Evolutionary conservation across 2,329 filamentous ascomycete species (phyloP).

Genomic region (Trichoderma sp.): DNA sequence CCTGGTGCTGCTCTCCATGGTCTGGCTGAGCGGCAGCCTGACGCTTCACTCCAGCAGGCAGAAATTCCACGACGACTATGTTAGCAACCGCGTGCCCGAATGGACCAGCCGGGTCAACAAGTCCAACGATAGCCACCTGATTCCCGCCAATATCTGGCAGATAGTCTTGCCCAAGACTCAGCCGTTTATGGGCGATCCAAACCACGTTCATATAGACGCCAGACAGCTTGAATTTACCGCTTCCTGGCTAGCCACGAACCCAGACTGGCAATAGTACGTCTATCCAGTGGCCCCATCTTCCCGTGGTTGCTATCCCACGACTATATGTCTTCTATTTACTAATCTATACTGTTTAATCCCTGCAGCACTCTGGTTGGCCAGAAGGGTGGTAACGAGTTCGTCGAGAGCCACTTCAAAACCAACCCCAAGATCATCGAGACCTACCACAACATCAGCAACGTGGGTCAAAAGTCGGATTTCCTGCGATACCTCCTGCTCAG

Average conservation of each 20-base stretch:
- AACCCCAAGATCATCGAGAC: conserved; percentile 23
- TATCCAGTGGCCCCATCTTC: not conserved
- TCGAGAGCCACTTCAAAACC: conserved; percentile 21
- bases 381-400: conserved; percentile 29
- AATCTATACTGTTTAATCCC: not conserved
- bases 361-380: conserved; percentile 29
- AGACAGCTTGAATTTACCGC: conserved; percentile 5
- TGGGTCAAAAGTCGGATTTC: conserved; percentile 33
- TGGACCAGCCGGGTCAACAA: not conserved
- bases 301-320: not conserved
- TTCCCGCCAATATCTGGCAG: conserved; percentile 15
- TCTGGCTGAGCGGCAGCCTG: conserved; percentile 6
- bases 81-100: not conserved
- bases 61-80: not conserved
- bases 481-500: conserved; percentile 31
- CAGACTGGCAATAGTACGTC: conserved; percentile 13
- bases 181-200: not conserved
- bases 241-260: conserved; percentile 16
- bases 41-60: not conserved
- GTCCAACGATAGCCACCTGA: not conserved
- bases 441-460: conserved; percentile 24
- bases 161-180: conserved; percentile 14
- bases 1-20: not conserved
- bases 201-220: not conserved
- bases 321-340: not conserved